Evolutionary conservation across 192 early-diverging fungal species (phyloP).

Genomic region (Podila horticola): DNA sequence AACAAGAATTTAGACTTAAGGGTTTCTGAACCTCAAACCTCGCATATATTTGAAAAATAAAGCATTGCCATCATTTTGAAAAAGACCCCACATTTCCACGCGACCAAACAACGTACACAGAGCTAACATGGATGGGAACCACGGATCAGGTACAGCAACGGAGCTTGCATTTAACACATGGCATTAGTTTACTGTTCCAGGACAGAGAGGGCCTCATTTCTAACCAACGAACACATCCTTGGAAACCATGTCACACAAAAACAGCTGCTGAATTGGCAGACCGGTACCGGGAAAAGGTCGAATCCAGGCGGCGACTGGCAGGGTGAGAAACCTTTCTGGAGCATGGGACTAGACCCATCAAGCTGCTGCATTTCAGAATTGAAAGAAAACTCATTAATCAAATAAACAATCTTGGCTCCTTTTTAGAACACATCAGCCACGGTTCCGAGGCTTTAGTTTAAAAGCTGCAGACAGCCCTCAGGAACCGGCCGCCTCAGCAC

Average conservation of each 20-base stretch:
- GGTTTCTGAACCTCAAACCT: too few relatives aligned
- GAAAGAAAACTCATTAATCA: background rate
- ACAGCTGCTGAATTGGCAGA: slow-evolving; percentile 23
- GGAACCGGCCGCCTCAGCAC: background rate
- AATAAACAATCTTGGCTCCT: background rate
- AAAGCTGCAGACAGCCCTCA: background rate
- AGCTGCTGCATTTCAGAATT: background rate
- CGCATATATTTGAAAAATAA: too few relatives aligned
- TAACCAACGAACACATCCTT: background rate
- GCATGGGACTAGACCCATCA: background rate
- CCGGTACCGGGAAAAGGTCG: slow-evolving; percentile 34
- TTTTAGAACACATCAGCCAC: slow-evolving; percentile 40
- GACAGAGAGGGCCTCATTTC: background rate
- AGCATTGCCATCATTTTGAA: too few relatives aligned
- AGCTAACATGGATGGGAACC: background rate
- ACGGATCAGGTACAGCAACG: slow-evolving; percentile 2
- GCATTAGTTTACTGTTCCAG: background rate
- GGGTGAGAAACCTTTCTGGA: slow-evolving; percentile 8
- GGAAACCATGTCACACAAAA: background rate
- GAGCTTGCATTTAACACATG: slow-evolving; percentile 11
- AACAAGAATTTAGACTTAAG: too few relatives aligned
- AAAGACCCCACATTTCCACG: too few relatives aligned
- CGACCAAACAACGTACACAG: background rate
- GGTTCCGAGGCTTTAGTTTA: slow-evolving; percentile 36
- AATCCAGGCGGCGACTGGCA: slow-evolving; percentile 38